Conservation (phyloP, 2,329 filamentous ascomycete genomes). For the Zymoseptoria crescenta region DNA sequence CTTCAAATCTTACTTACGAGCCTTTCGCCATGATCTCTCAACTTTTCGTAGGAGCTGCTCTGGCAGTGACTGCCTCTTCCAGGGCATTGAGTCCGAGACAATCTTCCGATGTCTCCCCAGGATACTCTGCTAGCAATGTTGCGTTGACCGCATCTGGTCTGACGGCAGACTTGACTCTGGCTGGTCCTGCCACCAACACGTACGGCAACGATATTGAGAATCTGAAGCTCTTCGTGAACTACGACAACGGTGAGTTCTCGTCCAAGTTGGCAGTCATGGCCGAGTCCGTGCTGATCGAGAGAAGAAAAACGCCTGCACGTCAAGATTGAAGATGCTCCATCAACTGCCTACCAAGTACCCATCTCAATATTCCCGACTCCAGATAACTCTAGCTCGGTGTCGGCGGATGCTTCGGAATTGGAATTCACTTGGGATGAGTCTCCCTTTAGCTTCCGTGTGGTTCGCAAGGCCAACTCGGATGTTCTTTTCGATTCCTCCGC, state of each 20-base stretch:
- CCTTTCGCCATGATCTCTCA: neutral
- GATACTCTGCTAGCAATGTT: conserved; percentile 26
- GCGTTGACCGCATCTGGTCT: conserved; percentile 17
- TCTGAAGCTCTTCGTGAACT: conserved; percentile 22
- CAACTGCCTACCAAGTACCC: conserved; percentile 66
- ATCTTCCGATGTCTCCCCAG: conserved; percentile 18
- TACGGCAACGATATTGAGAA: conserved; percentile 26
- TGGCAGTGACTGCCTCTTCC: conserved; percentile 5
- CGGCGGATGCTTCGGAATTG: conserved; percentile 14
- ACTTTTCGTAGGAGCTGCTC: conserved; percentile 4
- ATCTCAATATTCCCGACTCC: conserved; percentile 61
- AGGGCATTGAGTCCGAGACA: conserved; percentile 5
- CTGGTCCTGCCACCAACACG: conserved; percentile 23
- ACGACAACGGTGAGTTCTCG: conserved; percentile 20
- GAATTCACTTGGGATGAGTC: conserved; percentile 21
- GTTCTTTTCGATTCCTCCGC: conserved; percentile 27
- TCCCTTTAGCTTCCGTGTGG: conserved; percentile 25
- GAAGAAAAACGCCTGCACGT: conserved; percentile 51
- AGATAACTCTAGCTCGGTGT: conserved; percentile 20
- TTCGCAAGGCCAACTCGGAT: conserved; percentile 21
- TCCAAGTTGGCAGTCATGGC: conserved; percentile 2
- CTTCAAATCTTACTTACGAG: neutral
- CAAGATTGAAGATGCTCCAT: conserved; percentile 56
- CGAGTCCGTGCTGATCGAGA: conserved; percentile 8
- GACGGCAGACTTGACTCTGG: conserved; percentile 24